Base-by-base conservation (phyloP, 192 early-diverging fungal genomes). In the Linnemannia exigua region DNA sequence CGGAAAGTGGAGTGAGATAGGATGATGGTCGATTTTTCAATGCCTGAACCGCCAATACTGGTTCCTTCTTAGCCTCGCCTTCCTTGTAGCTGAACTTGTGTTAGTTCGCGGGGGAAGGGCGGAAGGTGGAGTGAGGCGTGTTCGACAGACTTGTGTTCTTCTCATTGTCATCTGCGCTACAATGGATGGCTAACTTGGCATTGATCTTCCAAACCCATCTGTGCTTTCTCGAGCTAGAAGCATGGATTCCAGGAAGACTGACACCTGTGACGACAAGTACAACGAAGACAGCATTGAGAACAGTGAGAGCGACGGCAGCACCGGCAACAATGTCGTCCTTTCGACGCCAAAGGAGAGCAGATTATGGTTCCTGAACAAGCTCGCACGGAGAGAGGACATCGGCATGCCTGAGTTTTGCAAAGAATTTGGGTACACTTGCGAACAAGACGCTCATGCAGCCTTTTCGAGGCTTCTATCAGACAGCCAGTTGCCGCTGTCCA, bases 351-450 rank as follows among this genome's bases (percentile, higher is more conserved):
- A 37, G 67, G 67, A 33, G 14, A 33, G 35, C 67, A 68, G 67
- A 68, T 37, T 68, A 68, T 68, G 67, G 67, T 35, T 37, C 36
- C 1, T 22, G 14, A 68, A 68, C 4, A 68, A 16, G 67, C 67
- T 68, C 17, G 17, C 67, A 68, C 67, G 14, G 35, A 68, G 36
- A 37, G 67, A 68, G 36, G 35, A 68, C 35, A 68, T 68, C 35
- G 20, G 36, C 17, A 35, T 38, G 35, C 67, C 67, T 68, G 67
- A 33, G 67, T 37, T 68, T 68, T 38, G 35, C 67, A 68, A 68
- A 19, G 67, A 68, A 68, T 37, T 68, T 68, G 67, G 67, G 20
- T 68, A 68, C 67, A 68, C 35, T 68, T 68, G 67, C 33, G 66
- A 67, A 67, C 66, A 67, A 67, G 66, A 35, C 33, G 66, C 66